Conservation (phyloP, 2,329 filamentous ascomycete species). For the Chaetomium strumarium region DNA sequence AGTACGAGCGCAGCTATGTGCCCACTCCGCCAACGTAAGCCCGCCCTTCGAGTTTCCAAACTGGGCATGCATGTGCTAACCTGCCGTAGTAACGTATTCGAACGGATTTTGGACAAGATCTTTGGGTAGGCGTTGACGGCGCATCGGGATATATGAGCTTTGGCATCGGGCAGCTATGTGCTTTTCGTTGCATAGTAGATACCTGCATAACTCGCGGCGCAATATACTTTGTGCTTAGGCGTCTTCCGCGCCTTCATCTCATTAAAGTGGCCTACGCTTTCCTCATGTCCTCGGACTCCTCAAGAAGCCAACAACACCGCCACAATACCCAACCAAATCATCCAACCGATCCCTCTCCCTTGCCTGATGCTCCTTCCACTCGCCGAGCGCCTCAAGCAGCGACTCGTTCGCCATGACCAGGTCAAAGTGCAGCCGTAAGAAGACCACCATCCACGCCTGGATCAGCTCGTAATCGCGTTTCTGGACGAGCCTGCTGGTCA, state of each 20-base stretch:
- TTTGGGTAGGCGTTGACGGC: constrained; percentile 20
- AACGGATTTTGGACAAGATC: constrained; percentile 21
- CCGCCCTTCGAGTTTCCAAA: not conserved
- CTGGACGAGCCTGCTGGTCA: constrained; percentile 63
- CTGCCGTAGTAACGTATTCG: constrained; percentile 19
- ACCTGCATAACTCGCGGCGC: not conserved
- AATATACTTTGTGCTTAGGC: not conserved
- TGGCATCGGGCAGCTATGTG: not conserved
- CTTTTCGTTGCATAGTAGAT: constrained; percentile 1
- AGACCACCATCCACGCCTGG: constrained; percentile 96
- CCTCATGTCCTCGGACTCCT: constrained; percentile 52
- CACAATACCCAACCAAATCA: constrained; percentile 77
- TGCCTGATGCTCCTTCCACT: constrained; percentile 69
- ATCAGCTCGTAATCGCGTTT: constrained; percentile 86
- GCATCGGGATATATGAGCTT: not conserved
- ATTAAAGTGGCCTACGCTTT: too few relatives aligned
- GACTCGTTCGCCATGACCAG: constrained; percentile 44
- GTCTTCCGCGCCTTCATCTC: too few relatives aligned
- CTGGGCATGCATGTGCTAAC: not conserved
- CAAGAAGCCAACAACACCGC: constrained; percentile 78
- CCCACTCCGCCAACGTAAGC: constrained; percentile 21
- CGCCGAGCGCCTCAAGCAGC: constrained; percentile 53
- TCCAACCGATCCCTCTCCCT: constrained; percentile 65
- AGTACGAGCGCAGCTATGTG: constrained; percentile 34
- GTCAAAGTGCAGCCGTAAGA: constrained; percentile 71